phyloP scores from a whole-genome alignment of 1,139 yeast species.

The Zygoascus sp. region DNA sequence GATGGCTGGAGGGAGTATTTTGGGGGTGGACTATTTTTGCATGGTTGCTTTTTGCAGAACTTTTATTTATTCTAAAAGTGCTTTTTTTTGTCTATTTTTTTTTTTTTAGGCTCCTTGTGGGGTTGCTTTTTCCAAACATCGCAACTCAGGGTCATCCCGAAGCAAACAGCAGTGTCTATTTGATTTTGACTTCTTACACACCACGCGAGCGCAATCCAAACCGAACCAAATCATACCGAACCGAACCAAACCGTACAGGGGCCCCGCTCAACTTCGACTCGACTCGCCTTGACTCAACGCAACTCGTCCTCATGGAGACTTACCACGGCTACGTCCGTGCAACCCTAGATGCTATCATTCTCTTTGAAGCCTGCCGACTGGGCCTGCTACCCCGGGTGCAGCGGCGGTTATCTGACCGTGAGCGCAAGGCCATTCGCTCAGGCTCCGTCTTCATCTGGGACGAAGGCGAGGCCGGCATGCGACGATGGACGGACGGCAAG shows the following conservation, averaged over 20 bases:
- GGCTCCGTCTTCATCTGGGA: conserved; percentile 72
- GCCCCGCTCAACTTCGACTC: no score
- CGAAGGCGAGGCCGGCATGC: conserved; percentile 65
- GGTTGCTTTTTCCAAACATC: neutral
- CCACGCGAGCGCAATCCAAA: conserved; percentile 2
- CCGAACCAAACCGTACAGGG: no score
- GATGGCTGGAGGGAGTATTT: no score
- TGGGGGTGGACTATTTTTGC: no score
- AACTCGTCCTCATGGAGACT: conserved; percentile 49
- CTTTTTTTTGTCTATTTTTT: neutral
- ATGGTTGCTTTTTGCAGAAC: no score
- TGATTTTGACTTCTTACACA: neutral
- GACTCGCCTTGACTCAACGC: no score
- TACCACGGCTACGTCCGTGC: conserved; percentile 57
- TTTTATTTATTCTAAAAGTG: neutral
- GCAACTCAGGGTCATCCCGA: conserved; percentile 1
- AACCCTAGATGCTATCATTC: conserved; percentile 57
- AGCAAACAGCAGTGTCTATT: neutral
- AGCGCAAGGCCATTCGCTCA: conserved; percentile 48
- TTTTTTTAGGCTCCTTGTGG: neutral
- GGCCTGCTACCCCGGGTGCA: conserved; percentile 55
- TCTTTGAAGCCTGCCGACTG: conserved; percentile 59
- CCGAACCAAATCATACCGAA: no score
- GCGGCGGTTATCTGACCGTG: conserved; percentile 55
- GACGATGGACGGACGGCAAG: conserved; percentile 71